Percentiles rank a stretch among this genome's conserved stretches.
These are phyloP conservation scores for Vitis vinifera DNA, from an alignment of 164 flowering plant species.

Conservation along the genomic window DNA sequence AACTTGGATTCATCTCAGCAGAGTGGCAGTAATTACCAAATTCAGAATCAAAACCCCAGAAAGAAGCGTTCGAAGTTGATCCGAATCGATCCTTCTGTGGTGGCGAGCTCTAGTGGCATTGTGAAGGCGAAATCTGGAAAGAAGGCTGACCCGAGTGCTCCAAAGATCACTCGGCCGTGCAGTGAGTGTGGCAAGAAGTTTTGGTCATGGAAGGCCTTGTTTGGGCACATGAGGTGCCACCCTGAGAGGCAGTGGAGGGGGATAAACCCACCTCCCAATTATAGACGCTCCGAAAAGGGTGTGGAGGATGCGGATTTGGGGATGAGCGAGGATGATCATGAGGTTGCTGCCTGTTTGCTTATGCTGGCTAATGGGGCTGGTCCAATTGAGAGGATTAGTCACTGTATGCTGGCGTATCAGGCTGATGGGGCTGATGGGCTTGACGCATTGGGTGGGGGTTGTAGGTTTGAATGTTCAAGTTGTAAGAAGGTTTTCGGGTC, in stretches of 20 bases:
- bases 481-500: slow-evolving; percentile 85
- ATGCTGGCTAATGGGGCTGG: slow-evolving; percentile 47
- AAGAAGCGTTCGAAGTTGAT: slow-evolving; percentile 50
- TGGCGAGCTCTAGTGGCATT: not conserved
- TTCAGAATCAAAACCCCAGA: slow-evolving; percentile 25
- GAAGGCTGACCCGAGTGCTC: slow-evolving; percentile 54
- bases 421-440: slow-evolving; percentile 5
- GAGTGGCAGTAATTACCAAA: no score
- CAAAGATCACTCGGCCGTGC: slow-evolving; percentile 62
- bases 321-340: slow-evolving; percentile 54
- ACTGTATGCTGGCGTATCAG: slow-evolving; percentile 3
- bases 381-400: not conserved
- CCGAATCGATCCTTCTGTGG: slow-evolving; percentile 6
- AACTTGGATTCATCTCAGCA: no score
- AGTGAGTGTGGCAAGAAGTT: slow-evolving; percentile 86
- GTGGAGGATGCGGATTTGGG: not conserved
- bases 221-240: slow-evolving; percentile 98
- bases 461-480: slow-evolving; percentile 72
- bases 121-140: slow-evolving; percentile 34
- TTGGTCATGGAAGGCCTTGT: slow-evolving; percentile 89
- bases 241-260: slow-evolving; percentile 98
- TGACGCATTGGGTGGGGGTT: not conserved
- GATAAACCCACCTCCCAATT: slow-evolving; percentile 71
- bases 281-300: not conserved
- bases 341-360: slow-evolving; percentile 56